Base-by-base conservation (phyloP, 2,329 filamentous ascomycete genomes). In the Fonsecaea erecta region DNA sequence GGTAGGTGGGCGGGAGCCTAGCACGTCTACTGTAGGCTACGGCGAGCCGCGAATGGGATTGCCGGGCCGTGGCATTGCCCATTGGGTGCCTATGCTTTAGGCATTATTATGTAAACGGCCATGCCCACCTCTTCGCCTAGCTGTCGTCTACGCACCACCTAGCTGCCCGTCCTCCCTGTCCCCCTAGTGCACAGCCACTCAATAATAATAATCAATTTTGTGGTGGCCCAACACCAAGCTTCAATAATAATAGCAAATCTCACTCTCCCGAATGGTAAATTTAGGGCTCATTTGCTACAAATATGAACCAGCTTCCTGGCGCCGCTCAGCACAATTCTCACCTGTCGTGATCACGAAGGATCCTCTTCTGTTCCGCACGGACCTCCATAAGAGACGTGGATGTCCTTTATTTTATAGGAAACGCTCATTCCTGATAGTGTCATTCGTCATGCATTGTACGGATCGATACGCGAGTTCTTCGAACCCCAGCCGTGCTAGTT, bases 171-270 rank as follows among this genome's bases (percentile, higher is more conserved):
- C 6, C n/a, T n/a, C n/a, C n/a, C n/a, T n/a, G n/a, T n/a, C n/a
- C n/a, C n/a, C 18, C 21, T 11, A 48, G 43, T 21, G 43, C 21
- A 24, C 43, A 48, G 43, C 43, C 43, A 48, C 18, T 24, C 43
- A 48, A 48, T 48, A 30, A 48, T 48, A 30, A 30, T 30, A 48
- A 48, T 48, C 43, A 48, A 24, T 48, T 16, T 48, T 12, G 18
- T 48, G 18, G 43, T 24, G 24, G 43, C 43, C n/a, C 43, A 48
- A 48, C 43, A 18, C 21, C 43, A 24, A 48, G 43, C 43, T 48
- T 48, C 24, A 48, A 48, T 21, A 43, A 18, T 48, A 48, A 48
- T 48, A 48, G 43, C 43, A 48, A 48, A 48, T 48, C 43, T 48
- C 43, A 48, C 43, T 48, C 43, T 24, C 43, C 43, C 5, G 24